Percentiles rank a stretch among this genome's conserved stretches.
Evolutionary conservation across 176 grass and related monocot species (phyloP).

Genomic region (Paspalum vaginatum): DNA sequence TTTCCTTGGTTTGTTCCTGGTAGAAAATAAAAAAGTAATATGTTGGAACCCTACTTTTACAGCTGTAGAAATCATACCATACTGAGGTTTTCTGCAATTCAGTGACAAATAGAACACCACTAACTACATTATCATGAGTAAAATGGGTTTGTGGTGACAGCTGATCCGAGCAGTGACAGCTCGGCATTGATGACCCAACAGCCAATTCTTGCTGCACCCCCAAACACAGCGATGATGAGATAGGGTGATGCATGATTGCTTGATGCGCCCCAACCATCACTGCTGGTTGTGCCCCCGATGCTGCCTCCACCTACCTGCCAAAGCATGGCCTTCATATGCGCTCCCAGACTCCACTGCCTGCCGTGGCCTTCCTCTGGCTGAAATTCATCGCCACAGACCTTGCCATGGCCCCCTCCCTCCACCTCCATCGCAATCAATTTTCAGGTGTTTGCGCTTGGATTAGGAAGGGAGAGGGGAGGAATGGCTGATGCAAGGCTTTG

Average conservation of each 20-base stretch:
- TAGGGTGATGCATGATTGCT: too few species aligned
- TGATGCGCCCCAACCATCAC: too few species aligned
- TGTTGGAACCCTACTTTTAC: slow-evolving; percentile 5
- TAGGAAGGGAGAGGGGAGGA: background rate
- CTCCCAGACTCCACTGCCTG: background rate
- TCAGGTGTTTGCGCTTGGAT: background rate
- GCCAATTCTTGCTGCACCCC: background rate
- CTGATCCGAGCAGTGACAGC: background rate
- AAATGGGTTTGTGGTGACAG: slow-evolving; percentile 9
- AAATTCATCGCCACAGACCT: background rate
- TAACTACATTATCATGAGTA: background rate
- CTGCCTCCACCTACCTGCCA: too few species aligned
- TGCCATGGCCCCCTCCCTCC: background rate
- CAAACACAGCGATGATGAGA: background rate
- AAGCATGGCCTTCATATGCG: background rate
- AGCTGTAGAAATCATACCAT: background rate
- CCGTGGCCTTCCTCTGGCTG: background rate
- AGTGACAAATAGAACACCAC: background rate
- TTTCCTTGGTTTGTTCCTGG: background rate
- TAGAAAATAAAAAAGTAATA: background rate
- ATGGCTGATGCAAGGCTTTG: background rate
- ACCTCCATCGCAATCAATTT: background rate
- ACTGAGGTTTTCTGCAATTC: background rate
- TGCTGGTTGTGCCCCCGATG: too few species aligned
- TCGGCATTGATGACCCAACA: background rate